Percentiles rank a stretch among this genome's conserved stretches.
Conservation (phyloP, 805 yeast genomes). For the Myxozyma nipponensis region DNA sequence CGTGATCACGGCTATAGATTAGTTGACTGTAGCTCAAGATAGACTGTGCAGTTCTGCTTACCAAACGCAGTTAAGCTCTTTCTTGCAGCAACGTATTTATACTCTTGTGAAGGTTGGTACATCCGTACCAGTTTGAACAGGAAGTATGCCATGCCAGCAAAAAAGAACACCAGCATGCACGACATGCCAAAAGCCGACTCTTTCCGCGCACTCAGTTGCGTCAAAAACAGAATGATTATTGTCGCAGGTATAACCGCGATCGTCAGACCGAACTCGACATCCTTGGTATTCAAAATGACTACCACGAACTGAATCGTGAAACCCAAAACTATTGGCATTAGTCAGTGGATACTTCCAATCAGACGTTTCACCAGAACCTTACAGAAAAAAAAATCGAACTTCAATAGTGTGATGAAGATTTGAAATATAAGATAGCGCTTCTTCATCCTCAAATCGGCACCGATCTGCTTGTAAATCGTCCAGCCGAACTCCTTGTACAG, state of each 20-base stretch:
- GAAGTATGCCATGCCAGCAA: slow-evolving; percentile 46
- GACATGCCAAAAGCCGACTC: slow-evolving; percentile 37
- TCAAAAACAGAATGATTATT: slow-evolving; percentile 39
- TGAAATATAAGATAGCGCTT: slow-evolving; percentile 41
- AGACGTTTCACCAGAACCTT: background rate
- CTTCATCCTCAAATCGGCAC: slow-evolving; percentile 45
- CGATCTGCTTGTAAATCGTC: slow-evolving; percentile 48
- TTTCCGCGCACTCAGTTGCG: slow-evolving; percentile 40
- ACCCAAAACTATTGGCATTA: slow-evolving; percentile 37
- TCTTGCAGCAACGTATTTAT: slow-evolving; percentile 43
- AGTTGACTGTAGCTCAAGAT: background rate
- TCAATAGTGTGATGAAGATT: slow-evolving; percentile 41
- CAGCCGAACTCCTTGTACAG: slow-evolving; percentile 45
- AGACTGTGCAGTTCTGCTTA: background rate
- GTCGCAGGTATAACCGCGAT: slow-evolving; percentile 47
- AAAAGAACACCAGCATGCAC: slow-evolving; percentile 36
- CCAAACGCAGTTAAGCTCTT: slow-evolving; percentile 44
- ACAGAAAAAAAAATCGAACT: slow-evolving; percentile 46
- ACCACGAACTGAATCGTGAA: slow-evolving; percentile 50
- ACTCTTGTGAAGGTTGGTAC: slow-evolving; percentile 44
- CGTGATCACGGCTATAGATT: slow-evolving; percentile 40
- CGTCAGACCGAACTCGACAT: slow-evolving; percentile 47
- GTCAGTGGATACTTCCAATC: background rate
- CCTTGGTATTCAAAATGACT: slow-evolving; percentile 42
- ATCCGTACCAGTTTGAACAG: slow-evolving; percentile 47